A percentile compares a stretch with the other conserved stretches of the same genome.
phyloP scores from a whole-genome alignment of 495 filamentous ascomycete species.

The Penicillium paxilli region DNA sequence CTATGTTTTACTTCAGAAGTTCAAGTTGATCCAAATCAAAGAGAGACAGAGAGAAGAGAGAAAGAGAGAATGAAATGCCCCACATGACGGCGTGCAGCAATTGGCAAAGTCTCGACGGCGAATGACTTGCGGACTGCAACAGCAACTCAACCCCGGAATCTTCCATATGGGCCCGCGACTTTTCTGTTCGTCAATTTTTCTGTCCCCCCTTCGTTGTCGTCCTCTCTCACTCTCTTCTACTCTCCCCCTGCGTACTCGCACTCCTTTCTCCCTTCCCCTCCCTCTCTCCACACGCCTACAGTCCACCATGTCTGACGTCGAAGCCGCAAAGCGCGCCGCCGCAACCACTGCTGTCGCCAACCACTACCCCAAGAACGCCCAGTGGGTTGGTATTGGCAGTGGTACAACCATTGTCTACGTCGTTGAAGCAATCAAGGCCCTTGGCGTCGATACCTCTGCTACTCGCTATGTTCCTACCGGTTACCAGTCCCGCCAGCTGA shows the following conservation, averaged over 20 bases:
- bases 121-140: neutral
- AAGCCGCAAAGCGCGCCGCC: conserved; percentile 81
- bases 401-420: conserved; percentile 95
- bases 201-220: conserved; percentile 11
- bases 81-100: neutral
- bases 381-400: conserved; percentile 87
- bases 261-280: conserved; percentile 5
- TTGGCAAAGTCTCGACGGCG: neutral
- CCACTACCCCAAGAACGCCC: conserved; percentile 71
- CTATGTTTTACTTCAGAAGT: too few species aligned
- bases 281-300: conserved; percentile 16
- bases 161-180: conserved; percentile 1
- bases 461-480: conserved; percentile 91
- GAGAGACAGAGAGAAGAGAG: neutral
- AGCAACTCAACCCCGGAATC: neutral
- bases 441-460: conserved; percentile 55
- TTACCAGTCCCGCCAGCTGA: conserved; percentile 82
- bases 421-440: conserved; percentile 85
- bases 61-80: neutral
- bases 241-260: conserved; percentile 9
- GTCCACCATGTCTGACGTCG: conserved; percentile 54
- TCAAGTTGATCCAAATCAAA: too few species aligned
- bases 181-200: conserved; percentile 4
- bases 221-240: conserved; percentile 11
- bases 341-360: conserved; percentile 81